phyloP scores from a whole-genome alignment of 306 rosid species.

The Cucumis cinereus region DNA sequence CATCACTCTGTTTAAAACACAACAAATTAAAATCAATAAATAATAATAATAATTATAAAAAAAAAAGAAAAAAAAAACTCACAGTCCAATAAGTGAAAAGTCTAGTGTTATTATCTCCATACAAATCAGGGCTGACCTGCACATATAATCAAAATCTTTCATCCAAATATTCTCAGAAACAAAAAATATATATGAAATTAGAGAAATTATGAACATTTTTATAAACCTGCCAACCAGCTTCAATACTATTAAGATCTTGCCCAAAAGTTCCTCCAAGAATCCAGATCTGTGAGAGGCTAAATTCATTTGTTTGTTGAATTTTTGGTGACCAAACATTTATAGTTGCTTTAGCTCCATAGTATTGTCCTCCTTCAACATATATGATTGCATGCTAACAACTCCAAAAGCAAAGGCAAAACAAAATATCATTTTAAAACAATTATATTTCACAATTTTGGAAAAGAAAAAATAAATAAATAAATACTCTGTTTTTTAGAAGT shows the following conservation, averaged over 20 bases:
- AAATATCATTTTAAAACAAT: too few relatives aligned
- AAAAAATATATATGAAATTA: background rate
- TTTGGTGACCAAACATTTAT: conserved; percentile 96
- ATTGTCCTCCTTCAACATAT: conserved; percentile 84
- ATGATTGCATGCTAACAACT: conserved; percentile 74
- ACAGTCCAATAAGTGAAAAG: conserved; percentile 98
- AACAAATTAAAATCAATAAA: background rate
- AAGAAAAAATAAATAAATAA: background rate
- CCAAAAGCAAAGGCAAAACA: conserved; percentile 8
- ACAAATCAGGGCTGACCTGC: conserved; percentile 91
- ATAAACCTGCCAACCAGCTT: conserved; percentile 99
- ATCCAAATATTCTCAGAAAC: background rate
- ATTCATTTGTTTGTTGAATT: conserved; percentile 81
- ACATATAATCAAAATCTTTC: too few relatives aligned
- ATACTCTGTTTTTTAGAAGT: background rate
- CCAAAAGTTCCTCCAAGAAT: conserved; percentile 87
- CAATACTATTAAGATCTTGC: conserved; percentile 94
- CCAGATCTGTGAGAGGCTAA: conserved; percentile 96
- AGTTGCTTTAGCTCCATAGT: conserved; percentile 87
- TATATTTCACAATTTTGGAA: background rate
- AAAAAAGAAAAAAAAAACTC: conserved; percentile 3
- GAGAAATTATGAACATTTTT: background rate
- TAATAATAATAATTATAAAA: background rate
- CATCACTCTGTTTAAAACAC: conserved; percentile 59
- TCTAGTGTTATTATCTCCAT: conserved; percentile 88